phyloP scores from a whole-genome alignment of 495 filamentous ascomycete genomes.

The Hyaloscypha variabilis region DNA sequence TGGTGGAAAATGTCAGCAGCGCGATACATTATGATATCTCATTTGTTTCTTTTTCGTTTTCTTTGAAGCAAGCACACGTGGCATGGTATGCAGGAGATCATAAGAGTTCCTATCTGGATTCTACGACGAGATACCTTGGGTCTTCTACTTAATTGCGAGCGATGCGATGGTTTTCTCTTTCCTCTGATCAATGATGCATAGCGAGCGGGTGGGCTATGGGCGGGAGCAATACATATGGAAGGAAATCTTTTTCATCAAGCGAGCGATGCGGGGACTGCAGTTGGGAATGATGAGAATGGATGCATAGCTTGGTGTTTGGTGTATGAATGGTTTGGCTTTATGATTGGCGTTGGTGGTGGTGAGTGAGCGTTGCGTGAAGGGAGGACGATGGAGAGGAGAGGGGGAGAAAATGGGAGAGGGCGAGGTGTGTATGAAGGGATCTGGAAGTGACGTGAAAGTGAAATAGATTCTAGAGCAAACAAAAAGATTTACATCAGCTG shows the following conservation, averaged over 20 bases:
- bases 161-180: background rate
- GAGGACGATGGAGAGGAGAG: too few relatives aligned
- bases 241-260: background rate
- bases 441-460: background rate
- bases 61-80: background rate
- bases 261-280: background rate
- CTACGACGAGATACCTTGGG: background rate
- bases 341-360: background rate
- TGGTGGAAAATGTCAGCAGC: background rate
- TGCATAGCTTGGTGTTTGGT: background rate
- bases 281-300: background rate
- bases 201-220: background rate
- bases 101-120: background rate
- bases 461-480: too few relatives aligned
- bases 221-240: background rate
- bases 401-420: background rate
- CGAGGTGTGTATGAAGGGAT: background rate
- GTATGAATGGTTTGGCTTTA: background rate
- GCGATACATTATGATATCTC: background rate
- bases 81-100: background rate
- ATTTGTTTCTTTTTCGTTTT: background rate
- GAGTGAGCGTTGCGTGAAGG: background rate
- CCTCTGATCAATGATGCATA: slow-evolving; percentile 5
- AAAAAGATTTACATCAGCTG: too few relatives aligned
- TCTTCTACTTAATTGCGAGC: background rate